phyloP scores from a whole-genome alignment of 2,329 filamentous ascomycete species.

The Fusarium mexicanum region DNA sequence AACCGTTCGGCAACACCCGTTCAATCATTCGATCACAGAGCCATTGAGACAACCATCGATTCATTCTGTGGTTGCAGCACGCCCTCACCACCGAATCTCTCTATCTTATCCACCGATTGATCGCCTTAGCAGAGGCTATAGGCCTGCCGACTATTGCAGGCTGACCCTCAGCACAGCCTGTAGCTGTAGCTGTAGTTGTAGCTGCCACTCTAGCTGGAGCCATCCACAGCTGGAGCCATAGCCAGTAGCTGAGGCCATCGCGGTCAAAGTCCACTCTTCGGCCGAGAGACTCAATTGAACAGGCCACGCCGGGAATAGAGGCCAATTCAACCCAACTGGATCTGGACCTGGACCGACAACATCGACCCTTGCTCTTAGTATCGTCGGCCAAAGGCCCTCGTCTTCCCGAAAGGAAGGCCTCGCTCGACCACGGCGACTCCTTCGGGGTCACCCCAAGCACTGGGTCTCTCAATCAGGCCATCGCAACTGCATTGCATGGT shows the following conservation, averaged over 20 bases:
- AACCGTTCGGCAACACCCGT: slow-evolving; percentile 43
- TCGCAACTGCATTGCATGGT: slow-evolving; percentile 46
- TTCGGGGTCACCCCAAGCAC: slow-evolving; percentile 34
- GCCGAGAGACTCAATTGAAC: slow-evolving; percentile 11
- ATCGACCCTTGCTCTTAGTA: slow-evolving; percentile 20
- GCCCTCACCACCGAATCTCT: slow-evolving; percentile 17
- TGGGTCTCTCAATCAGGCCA: slow-evolving; percentile 43
- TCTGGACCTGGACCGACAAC: not conserved
- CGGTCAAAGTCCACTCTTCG: slow-evolving; percentile 22
- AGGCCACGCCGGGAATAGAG: slow-evolving; percentile 11
- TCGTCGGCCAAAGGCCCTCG: slow-evolving; percentile 29
- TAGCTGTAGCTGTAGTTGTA: slow-evolving; percentile 7
- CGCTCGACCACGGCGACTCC: slow-evolving; percentile 34
- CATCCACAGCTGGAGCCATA: not conserved
- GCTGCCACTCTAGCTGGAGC: not conserved
- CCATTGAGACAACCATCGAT: slow-evolving; percentile 23
- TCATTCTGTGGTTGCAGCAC: slow-evolving; percentile 13
- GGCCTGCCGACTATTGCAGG: slow-evolving; percentile 2
- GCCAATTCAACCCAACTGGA: slow-evolving; percentile 5
- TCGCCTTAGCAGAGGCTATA: slow-evolving; percentile 9
- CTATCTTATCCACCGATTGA: slow-evolving; percentile 10
- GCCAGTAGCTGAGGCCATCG: slow-evolving; percentile 16
- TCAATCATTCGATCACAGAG: slow-evolving; percentile 41
- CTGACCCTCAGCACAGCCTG: slow-evolving; percentile 4
- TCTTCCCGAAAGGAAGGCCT: slow-evolving; percentile 39